Conservation (phyloP, 352 stramenopile species). For the Plasmopara halstedii region DNA sequence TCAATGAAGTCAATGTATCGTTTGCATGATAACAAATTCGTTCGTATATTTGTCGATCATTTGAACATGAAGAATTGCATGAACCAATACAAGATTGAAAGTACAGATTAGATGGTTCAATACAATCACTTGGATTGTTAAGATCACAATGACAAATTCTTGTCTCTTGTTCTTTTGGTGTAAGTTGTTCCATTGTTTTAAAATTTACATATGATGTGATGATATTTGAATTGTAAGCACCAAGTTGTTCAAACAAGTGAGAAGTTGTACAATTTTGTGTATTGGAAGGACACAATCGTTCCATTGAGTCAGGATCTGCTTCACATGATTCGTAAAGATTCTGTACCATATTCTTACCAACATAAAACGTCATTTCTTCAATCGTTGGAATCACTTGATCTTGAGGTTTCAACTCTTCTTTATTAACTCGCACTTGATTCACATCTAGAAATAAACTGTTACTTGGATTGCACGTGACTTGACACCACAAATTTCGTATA, state of each 20-base stretch:
- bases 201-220: conserved; percentile 69
- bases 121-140: conserved; percentile 30
- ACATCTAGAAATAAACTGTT: conserved; percentile 75
- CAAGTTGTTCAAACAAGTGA: conserved; percentile 27
- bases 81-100: conserved; percentile 51
- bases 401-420: conserved; percentile 35
- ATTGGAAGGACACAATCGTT: not conserved
- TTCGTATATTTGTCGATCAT: conserved; percentile 32
- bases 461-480: conserved; percentile 71
- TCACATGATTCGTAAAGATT: conserved; percentile 77
- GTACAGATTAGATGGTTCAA: conserved; percentile 36
- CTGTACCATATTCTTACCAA: conserved; percentile 53
- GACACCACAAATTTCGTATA: conserved; percentile 71
- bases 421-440: conserved; percentile 52
- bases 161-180: conserved; percentile 24
- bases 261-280: not conserved
- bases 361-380: conserved; percentile 61
- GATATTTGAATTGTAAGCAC: conserved; percentile 56
- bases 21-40: conserved; percentile 28
- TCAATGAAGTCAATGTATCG: conserved; percentile 10
- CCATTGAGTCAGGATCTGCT: too few species aligned
- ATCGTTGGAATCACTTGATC: conserved; percentile 56
- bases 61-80: conserved; percentile 32
- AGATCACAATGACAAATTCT: conserved; percentile 44
- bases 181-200: conserved; percentile 48